phyloP scores from a whole-genome alignment of 306 rosid species.

The Cucumis hystrix region DNA sequence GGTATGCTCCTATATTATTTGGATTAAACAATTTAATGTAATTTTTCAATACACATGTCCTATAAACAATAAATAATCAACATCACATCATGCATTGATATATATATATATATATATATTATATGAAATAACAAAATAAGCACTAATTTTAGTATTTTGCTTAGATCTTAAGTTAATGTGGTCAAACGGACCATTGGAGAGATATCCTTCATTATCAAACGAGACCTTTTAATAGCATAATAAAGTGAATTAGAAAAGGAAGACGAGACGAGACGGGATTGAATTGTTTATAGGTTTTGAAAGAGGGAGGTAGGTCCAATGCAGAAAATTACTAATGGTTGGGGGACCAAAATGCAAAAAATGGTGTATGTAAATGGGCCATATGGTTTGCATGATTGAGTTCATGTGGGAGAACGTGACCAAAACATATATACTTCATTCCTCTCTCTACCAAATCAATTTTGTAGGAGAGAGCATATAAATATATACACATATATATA shows the following conservation, averaged over 20 bases:
- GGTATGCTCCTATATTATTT: background rate
- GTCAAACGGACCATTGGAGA: background rate
- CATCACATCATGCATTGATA: background rate
- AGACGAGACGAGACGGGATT: background rate
- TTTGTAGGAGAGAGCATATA: background rate
- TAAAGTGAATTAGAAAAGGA: background rate
- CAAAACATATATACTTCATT: background rate
- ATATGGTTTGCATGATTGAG: constrained; percentile 8
- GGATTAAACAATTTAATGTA: background rate
- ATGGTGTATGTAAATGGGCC: constrained; percentile 5
- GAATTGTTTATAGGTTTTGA: background rate
- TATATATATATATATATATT: background rate
- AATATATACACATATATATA: too few relatives aligned
- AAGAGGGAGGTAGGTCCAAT: background rate
- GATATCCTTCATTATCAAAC: background rate
- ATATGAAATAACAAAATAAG: background rate
- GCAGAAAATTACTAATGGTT: background rate
- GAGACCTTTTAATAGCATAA: background rate
- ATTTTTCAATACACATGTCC: background rate
- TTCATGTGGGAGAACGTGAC: constrained; percentile 5
- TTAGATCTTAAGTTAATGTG: background rate
- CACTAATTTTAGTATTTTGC: background rate
- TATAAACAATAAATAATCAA: background rate
- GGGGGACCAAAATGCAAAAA: constrained; percentile 2
- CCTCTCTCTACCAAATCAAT: background rate